Base-by-base conservation (phyloP, 495 filamentous ascomycete species). In the Xylaria bambusicola region DNA sequence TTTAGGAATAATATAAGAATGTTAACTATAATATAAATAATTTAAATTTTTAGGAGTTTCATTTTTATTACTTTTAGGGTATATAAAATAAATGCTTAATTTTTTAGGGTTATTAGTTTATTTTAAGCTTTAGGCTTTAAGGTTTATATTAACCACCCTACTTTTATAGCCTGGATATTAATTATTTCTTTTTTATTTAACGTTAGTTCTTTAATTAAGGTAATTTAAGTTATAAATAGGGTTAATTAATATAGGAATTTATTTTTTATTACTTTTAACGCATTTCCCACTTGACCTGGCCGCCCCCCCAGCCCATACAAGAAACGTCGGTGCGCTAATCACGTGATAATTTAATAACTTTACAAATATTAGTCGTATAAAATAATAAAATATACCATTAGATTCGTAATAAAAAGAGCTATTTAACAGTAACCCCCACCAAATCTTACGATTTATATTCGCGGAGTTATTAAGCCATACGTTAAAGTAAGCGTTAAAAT, bases 11-110 rank as follows among this genome's bases (percentile, higher is more conserved):
- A 44, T 6, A 15, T 44, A 6, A 44, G 13, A 4, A 44, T 44
- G 13, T 20, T 44, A n/a, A n/a, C n/a, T 6, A 44, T 44, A 44
- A 44, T 44, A 44, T 44, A 44, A n/a, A 44, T 46, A 46, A 46
- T 46, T 46, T 46, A 46, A 10, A 21, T 46, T 46, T 46, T 46
- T 6, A 46, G 17, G 8, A 46, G 17, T 21, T 46, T 46, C 20
- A 46, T 21, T 46, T 46, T 46, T 20, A 8, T 46, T 46, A 20
- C 15, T 20, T 21, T 26, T 21, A 20, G 23, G 4, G 17, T 26
- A 21, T 46, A 21, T 20, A 46, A 21, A 21, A 46, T 38, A 21
- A 46, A 21, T 21, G 13, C 8, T 26, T 46, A 21, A 21, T 21
- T 46, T 5, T 26, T 46, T 21, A 46, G 9, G 2, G 17, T 46